phyloP scores from a whole-genome alignment of 2,329 filamentous ascomycete genomes.

The Xylariales sp. region DNA sequence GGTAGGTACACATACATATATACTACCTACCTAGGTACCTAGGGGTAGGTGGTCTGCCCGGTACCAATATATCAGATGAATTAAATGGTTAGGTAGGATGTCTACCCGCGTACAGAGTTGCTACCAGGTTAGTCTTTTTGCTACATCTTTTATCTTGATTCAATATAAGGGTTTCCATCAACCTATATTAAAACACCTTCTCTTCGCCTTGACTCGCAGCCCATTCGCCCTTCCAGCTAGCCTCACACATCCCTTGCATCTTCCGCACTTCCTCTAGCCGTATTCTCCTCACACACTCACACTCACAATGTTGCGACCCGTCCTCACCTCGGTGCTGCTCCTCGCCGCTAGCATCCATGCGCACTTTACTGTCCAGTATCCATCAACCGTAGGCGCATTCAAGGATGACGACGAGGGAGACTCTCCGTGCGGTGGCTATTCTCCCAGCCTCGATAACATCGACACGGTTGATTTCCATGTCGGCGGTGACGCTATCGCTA shows the following conservation, averaged over 20 bases:
- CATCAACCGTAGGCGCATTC: constrained; percentile 59
- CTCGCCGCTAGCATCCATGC: constrained; percentile 58
- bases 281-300: constrained; percentile 50
- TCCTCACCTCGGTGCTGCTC: constrained; percentile 50
- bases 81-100: neutral
- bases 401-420: constrained; percentile 59
- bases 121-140: too few species aligned
- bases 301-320: constrained; percentile 55
- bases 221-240: neutral
- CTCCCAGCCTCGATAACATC: constrained; percentile 54
- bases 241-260: neutral
- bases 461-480: constrained; percentile 65
- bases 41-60: too few species aligned
- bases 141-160: too few species aligned
- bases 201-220: constrained; percentile 5
- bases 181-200: constrained; percentile 24
- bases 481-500: constrained; percentile 64
- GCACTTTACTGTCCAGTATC: constrained; percentile 67
- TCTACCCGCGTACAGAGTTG: too few species aligned
- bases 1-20: too few species aligned
- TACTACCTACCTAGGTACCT: neutral
- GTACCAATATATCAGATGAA: neutral
- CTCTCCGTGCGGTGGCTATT: constrained; percentile 67
- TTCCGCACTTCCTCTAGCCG: neutral
- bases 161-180: constrained; percentile 13